Conservation (phyloP, 2,329 filamentous ascomycete genomes). For the Hypoxylon rubiginosum region DNA sequence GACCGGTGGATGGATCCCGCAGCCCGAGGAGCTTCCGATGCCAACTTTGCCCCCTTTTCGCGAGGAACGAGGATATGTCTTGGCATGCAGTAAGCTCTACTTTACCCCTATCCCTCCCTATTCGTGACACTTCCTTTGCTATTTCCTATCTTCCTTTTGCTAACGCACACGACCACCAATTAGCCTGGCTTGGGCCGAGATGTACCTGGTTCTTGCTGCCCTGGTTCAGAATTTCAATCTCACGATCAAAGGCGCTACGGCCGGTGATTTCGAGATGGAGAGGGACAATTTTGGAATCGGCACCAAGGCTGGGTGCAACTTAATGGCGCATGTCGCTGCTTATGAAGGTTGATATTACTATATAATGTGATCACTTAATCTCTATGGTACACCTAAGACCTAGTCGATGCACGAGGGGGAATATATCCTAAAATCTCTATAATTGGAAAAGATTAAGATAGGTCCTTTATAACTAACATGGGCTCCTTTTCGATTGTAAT, state of each 20-base stretch:
- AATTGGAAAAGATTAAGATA: too few relatives aligned
- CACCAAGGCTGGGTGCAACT: conserved; percentile 22
- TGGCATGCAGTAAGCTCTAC: conserved; percentile 44
- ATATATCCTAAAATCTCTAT: too few relatives aligned
- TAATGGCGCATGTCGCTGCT: conserved; percentile 3
- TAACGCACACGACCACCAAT: conserved; percentile 3
- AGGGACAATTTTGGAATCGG: conserved; percentile 42
- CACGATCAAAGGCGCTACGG: conserved; percentile 23
- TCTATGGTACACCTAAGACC: too few relatives aligned
- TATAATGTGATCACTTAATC: too few relatives aligned
- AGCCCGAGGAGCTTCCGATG: conserved; percentile 25
- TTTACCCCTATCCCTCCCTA: neutral
- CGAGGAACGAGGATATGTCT: conserved; percentile 43
- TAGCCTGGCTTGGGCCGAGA: conserved; percentile 44
- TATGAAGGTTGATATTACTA: neutral
- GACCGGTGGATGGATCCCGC: conserved; percentile 45
- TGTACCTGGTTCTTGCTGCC: conserved; percentile 34
- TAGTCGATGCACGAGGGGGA: too few relatives aligned
- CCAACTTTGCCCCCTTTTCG: conserved; percentile 43
- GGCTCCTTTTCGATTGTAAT: too few relatives aligned
- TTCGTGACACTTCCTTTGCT: neutral
- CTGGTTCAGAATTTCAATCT: conserved; percentile 37
- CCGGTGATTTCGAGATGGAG: conserved; percentile 33
- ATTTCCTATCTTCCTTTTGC: neutral
- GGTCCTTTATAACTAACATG: too few relatives aligned